Base-by-base conservation (phyloP, 805 yeast genomes). In the Cephaloascus fragrans region DNA sequence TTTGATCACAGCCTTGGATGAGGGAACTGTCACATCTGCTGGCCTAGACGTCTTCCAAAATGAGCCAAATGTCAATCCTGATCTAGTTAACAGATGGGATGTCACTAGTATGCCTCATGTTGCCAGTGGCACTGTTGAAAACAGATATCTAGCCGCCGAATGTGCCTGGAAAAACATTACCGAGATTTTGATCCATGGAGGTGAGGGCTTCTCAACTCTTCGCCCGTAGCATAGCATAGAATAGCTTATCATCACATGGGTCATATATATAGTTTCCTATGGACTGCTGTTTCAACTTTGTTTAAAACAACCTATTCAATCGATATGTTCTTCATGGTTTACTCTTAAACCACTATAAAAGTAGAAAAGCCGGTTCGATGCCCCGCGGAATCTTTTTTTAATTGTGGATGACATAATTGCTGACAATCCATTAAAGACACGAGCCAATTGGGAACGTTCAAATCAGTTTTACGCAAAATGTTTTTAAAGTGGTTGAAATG, bases 1-100 rank as follows among this genome's bases (percentile, higher is more conserved):
- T 1, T 57, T 78, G 18, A 66, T 72, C 8, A 55, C 58, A 12
- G 69, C 68, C 1, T 65, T 75, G 39, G 55, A 64, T 37, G 36
- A 52, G 4, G 78, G 77, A 0, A 64, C 64, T 28, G 56, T 78
- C 3, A 57, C 73, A 32, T 77, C 71, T 53, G 69, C 79, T 3
- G 86, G 83, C 0, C 55, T 72, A 38, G 86, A 79, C 50, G 84
- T 79, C 2, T 78, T 62, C 48, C 73, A 73, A 47, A 48, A 62
- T 14, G 85, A 79, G 50, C 85, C 85, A 15, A 34, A 38, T 4
- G 56, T 61, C 17, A 44, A 67, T 48, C 57, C 61, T 3, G 64
- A 51, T 16, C 54, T 66, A 37, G 50, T 55, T 37, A 50, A 49
- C 9, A 56, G 72, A 44, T 18, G 26, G 26, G 77, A 74, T 47